Conservation (phyloP, 2,329 filamentous ascomycete genomes). For the Zymoseptoria brevis region DNA sequence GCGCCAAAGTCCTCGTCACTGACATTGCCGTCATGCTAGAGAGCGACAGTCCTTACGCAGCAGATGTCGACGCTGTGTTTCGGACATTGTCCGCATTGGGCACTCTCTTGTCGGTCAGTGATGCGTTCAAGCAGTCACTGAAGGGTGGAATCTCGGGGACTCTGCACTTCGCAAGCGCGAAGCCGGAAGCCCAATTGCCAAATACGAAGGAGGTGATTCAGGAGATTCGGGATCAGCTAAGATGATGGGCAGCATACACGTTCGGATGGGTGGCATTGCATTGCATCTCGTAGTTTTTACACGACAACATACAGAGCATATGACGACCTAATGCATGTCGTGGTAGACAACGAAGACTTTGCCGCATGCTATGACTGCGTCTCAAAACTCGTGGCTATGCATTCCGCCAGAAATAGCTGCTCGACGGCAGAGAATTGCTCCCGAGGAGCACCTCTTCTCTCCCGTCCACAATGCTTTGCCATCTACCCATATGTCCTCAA, state of each 20-base stretch:
- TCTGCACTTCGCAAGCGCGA: constrained; percentile 40
- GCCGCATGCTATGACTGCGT: too few species aligned
- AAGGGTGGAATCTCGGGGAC: constrained; percentile 49
- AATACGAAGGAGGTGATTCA: constrained; percentile 51
- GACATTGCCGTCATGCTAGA: constrained; percentile 27
- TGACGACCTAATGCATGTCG: too few species aligned
- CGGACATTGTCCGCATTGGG: constrained; percentile 75
- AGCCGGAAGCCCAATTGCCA: constrained; percentile 50
- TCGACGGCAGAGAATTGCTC: too few species aligned
- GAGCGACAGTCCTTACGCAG: constrained; percentile 41
- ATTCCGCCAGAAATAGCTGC: too few species aligned
- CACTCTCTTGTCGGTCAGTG: constrained; percentile 60
- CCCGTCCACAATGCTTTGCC: too few species aligned
- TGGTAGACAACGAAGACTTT: background rate
- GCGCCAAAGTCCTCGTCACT: constrained; percentile 26
- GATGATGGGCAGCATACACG: constrained; percentile 11
- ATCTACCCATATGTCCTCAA: background rate
- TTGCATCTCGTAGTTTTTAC: background rate
- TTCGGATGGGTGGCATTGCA: background rate
- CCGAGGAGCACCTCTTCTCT: too few species aligned
- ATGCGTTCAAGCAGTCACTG: constrained; percentile 51
- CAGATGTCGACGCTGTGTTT: constrained; percentile 76
- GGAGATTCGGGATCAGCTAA: constrained; percentile 49
- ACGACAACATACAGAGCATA: background rate
- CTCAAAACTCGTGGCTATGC: too few species aligned